Evolutionary conservation across 1,284 basidiomycete genomes (phyloP).

Genomic region (Cryptococcus maquisensis): DNA sequence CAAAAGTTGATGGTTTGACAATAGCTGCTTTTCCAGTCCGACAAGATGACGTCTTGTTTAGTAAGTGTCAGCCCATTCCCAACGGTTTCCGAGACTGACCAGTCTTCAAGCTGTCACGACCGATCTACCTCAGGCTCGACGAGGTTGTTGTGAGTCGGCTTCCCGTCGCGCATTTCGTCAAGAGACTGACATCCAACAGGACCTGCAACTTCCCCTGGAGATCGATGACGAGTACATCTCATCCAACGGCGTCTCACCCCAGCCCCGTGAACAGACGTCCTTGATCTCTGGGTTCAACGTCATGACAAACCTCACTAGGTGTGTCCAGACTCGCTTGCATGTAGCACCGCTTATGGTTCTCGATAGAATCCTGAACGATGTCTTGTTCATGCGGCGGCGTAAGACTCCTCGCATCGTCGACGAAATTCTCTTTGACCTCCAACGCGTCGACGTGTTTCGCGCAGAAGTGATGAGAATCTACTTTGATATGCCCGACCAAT

Average conservation of each 20-base stretch:
- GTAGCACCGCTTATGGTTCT: neutral
- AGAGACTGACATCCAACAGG: neutral
- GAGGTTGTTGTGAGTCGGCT: slow-evolving; percentile 20
- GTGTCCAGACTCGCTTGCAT: slow-evolving; percentile 2
- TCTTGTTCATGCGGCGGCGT: slow-evolving; percentile 32
- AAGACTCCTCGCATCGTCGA: slow-evolving; percentile 29
- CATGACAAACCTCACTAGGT: slow-evolving; percentile 35
- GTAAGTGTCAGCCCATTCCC: slow-evolving; percentile 6
- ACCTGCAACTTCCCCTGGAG: slow-evolving; percentile 36
- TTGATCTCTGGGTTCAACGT: slow-evolving; percentile 44
- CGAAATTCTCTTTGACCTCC: slow-evolving; percentile 34
- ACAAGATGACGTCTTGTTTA: slow-evolving; percentile 41
- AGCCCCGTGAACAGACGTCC: slow-evolving; percentile 34
- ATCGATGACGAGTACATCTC: slow-evolving; percentile 48
- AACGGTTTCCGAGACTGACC: neutral
- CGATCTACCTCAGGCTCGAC: slow-evolving; percentile 33
- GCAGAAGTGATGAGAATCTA: slow-evolving; percentile 26
- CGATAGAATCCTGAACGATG: slow-evolving; percentile 36
- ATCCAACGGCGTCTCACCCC: slow-evolving; percentile 32
- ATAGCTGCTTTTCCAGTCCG: slow-evolving; percentile 43
- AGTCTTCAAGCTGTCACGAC: slow-evolving; percentile 25
- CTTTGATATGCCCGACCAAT: slow-evolving; percentile 20
- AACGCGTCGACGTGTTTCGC: slow-evolving; percentile 30
- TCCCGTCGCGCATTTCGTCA: neutral
- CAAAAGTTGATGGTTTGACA: neutral